These are phyloP conservation scores for Zelonia costaricensis DNA, from an alignment of 208 protist species.

Conservation along the genomic window DNA sequence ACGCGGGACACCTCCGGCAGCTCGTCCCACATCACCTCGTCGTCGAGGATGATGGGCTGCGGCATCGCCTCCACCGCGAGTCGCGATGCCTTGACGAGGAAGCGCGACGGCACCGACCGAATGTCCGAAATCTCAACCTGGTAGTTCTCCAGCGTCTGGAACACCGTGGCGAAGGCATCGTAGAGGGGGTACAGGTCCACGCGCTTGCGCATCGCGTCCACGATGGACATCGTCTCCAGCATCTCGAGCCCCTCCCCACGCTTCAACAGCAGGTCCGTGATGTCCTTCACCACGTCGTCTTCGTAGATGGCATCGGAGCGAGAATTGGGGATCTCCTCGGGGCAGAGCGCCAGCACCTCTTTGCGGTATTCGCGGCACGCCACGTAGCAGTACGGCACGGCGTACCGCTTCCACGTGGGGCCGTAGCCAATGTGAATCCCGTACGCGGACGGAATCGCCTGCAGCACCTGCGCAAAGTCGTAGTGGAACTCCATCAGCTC, in stretches of 20 bases:
- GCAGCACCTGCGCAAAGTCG: slow-evolving; percentile 79
- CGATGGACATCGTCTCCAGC: slow-evolving; percentile 67
- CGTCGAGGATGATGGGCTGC: slow-evolving; percentile 74
- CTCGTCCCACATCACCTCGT: slow-evolving; percentile 74
- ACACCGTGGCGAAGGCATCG: slow-evolving; percentile 81
- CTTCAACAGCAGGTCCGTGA: slow-evolving; percentile 78
- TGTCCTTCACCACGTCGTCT: slow-evolving; percentile 85
- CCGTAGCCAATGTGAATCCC: slow-evolving; percentile 80
- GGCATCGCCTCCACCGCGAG: slow-evolving; percentile 71
- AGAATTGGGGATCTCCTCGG: slow-evolving; percentile 84
- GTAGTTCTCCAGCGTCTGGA: slow-evolving; percentile 83
- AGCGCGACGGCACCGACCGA: slow-evolving; percentile 58
- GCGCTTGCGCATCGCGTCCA: slow-evolving; percentile 72
- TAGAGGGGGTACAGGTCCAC: slow-evolving; percentile 80
- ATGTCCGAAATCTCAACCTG: slow-evolving; percentile 77
- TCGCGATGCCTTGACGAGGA: slow-evolving; percentile 68
- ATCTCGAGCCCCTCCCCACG: slow-evolving; percentile 71
- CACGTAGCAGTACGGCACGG: slow-evolving; percentile 81
- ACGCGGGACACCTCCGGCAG: slow-evolving; percentile 63
- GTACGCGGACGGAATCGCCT: slow-evolving; percentile 50
- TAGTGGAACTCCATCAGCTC: slow-evolving; percentile 91
- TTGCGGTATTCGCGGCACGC: slow-evolving; percentile 75
- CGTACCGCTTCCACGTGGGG: slow-evolving; percentile 85
- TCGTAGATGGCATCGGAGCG: slow-evolving; percentile 83
- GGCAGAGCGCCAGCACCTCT: slow-evolving; percentile 82